These are phyloP conservation scores for Cladophialophora exuberans DNA, from an alignment of 2,329 filamentous ascomycete genomes.

Conservation along the genomic window DNA sequence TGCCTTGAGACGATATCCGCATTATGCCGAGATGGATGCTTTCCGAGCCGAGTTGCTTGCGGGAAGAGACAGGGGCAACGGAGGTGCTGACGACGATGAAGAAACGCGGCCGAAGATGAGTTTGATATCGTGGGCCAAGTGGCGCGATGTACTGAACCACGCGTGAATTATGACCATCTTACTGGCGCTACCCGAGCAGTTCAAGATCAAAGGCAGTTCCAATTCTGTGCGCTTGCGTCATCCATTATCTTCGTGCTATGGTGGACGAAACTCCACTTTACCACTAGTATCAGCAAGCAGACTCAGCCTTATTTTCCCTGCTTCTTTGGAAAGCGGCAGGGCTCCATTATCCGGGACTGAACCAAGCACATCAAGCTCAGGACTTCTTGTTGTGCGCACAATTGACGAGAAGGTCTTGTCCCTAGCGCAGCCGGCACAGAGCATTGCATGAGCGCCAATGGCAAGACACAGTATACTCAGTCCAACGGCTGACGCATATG, in stretches of 20 bases:
- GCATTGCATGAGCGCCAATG: neutral
- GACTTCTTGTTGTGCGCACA: neutral
- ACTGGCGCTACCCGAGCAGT: neutral
- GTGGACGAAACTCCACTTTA: too few relatives aligned
- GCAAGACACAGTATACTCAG: neutral
- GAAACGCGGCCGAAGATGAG: neutral
- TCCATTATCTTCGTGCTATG: too few relatives aligned
- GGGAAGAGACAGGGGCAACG: too few relatives aligned
- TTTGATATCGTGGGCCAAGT: constrained; percentile 17
- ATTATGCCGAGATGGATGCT: constrained; percentile 9
- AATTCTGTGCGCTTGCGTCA: neutral
- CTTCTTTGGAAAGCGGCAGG: neutral
- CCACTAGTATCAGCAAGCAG: too few relatives aligned
- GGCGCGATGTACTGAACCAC: constrained; percentile 18
- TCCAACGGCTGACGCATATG: neutral
- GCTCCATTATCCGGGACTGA: neutral
- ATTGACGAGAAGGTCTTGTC: neutral
- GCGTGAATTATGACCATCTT: neutral
- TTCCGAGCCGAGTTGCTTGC: constrained; percentile 7
- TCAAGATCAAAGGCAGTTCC: neutral
- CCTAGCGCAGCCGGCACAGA: neutral
- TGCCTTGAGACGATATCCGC: constrained; percentile 3
- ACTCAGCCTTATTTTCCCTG: neutral
- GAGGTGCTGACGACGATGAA: too few relatives aligned
- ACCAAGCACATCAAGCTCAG: neutral